Percentiles rank a stretch among this genome's conserved stretches.
These are phyloP conservation scores for Kwoniella mangroviensis DNA, from an alignment of 768 basidiomycete species.

Conservation along the genomic window DNA sequence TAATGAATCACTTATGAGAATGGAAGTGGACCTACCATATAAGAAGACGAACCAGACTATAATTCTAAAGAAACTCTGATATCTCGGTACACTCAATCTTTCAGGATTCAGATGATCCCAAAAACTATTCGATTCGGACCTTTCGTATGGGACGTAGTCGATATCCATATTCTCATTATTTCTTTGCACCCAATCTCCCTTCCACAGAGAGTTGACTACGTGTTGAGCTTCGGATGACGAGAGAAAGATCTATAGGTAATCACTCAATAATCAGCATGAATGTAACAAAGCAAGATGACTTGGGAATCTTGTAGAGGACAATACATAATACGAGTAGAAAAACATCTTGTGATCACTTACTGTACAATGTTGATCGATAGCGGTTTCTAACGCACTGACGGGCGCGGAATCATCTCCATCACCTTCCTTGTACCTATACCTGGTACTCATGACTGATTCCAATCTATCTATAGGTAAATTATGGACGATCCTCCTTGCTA, in stretches of 20 bases:
- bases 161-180: conserved; percentile 76
- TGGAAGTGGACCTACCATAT: conserved; percentile 29
- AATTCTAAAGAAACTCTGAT: conserved; percentile 83
- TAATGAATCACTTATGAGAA: background rate
- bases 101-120: conserved; percentile 76
- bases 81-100: conserved; percentile 82
- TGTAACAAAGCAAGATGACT: background rate
- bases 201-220: conserved; percentile 82
- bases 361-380: conserved; percentile 84
- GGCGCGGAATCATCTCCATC: conserved; percentile 68
- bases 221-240: conserved; percentile 85
- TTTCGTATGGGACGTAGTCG: conserved; percentile 74
- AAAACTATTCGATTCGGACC: conserved; percentile 64
- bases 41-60: conserved; percentile 53
- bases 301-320: background rate
- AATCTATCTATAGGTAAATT: conserved; percentile 68
- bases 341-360: conserved; percentile 58
- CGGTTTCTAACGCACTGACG: conserved; percentile 71
- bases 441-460: conserved; percentile 73
- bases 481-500: conserved; percentile 68
- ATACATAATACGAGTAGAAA: background rate
- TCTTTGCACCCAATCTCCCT: conserved; percentile 77
- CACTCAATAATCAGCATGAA: background rate
- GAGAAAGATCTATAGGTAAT: conserved; percentile 67
- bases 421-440: conserved; percentile 71